Evolutionary conservation across 495 filamentous ascomycete species (phyloP), one percentile per base, ranked within the genome.

Genomic region (Neurospora sp.): DNA sequence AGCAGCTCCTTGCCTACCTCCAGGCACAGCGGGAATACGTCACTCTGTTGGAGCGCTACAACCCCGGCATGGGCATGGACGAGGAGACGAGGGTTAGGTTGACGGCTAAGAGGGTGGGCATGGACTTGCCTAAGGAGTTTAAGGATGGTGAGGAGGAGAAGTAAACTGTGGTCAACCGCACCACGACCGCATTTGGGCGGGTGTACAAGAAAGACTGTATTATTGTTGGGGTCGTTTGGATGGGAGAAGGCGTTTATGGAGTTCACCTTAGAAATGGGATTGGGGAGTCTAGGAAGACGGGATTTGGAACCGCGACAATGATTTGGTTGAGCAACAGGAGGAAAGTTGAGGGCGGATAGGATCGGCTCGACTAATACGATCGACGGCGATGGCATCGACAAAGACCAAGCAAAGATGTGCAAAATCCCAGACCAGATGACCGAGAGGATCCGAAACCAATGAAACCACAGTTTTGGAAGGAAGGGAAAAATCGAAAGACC

Each of bases 31-130:
- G 94, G 20, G 87, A 87, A 80, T 97, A 98, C 77, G 86, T 87
- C 8, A 89, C 87, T 48, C 81, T 98, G 42, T 73, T 98, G 35
- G 95, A 97, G 79, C 86, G 93, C 76, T 99, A 98, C 82, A 99
- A 98, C 79, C 94, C 94, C 8, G 93, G 93, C 7, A 91, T 94
- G 89, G 83, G 83, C 68, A 89, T 95, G 89, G 89, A 90, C 75
- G 90, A 96, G 81, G 93, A 96, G 82, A 94, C 96, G 83, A 85
- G 89, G 74, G 89, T 97, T 48, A 78, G 92, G 72, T 83, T 97
- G 84, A 92, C 93, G 73, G 95, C 96, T 16, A 84, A 92, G 81
- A 87, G 93, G 81, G 93, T 98, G 65, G 96, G 95, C 37, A 91
- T 97, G 89, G 86, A 96, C 83, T 81, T 98, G 79, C 95, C 95